A percentile compares a stretch with the other conserved stretches of the same genome.
phyloP scores from a whole-genome alignment of 225 moss, liverwort and hornwort species.

The Pseudoscleropodium purum region DNA sequence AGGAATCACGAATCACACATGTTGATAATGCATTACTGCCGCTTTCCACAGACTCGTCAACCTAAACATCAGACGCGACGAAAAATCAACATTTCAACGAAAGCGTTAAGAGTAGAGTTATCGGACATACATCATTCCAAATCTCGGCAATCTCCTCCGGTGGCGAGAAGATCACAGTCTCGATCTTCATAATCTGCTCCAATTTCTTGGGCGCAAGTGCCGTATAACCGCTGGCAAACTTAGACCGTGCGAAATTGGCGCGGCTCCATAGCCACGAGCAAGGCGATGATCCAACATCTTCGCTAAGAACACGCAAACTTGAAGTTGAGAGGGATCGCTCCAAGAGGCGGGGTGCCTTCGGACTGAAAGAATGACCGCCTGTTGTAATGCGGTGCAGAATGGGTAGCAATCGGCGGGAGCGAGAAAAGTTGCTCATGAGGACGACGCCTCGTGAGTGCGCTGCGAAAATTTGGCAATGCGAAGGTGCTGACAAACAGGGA shows the following conservation, averaged over 20 bases:
- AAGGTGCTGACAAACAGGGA: background rate
- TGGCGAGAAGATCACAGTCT: constrained; percentile 60
- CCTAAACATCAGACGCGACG: background rate
- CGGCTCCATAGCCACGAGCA: constrained; percentile 29
- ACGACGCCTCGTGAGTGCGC: background rate
- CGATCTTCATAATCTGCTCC: constrained; percentile 86
- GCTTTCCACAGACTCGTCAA: background rate
- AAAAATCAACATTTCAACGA: background rate
- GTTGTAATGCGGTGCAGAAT: constrained; percentile 6
- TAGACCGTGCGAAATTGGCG: constrained; percentile 36
- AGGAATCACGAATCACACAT: background rate
- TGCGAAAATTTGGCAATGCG: background rate
- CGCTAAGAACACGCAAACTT: background rate
- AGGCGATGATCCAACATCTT: background rate
- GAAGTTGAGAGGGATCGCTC: background rate
- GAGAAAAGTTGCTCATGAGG: constrained; percentile 29
- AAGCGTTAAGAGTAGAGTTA: background rate
- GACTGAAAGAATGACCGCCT: background rate
- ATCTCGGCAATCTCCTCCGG: constrained; percentile 68
- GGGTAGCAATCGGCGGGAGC: constrained; percentile 14
- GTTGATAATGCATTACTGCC: background rate
- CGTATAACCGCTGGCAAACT: constrained; percentile 87
- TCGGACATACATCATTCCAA: constrained; percentile 75
- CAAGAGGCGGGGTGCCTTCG: background rate
- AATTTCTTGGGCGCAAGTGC: constrained; percentile 82